Evolutionary conservation across 768 basidiomycete genomes (phyloP), one percentile per base, ranked within the genome.

Genomic region (Suillus placidus): DNA sequence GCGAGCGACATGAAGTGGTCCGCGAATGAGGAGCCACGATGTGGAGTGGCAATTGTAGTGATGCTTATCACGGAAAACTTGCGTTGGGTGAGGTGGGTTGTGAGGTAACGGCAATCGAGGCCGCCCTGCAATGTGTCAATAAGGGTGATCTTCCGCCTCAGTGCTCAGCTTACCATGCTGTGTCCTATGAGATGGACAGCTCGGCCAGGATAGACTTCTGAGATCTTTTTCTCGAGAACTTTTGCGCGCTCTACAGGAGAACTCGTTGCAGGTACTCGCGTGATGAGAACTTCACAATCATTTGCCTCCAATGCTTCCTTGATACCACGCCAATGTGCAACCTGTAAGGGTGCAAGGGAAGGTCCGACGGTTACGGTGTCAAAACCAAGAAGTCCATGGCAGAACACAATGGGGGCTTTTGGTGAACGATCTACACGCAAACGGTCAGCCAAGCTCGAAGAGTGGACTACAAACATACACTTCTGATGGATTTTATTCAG

Each of bases 291-390:
- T 74, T 99, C 91, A 14, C 85, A 86, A 20, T 94, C 96, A 73
- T 92, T 95, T 43, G 91, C 85, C 71, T 96, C 90, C 8, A 99
- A 83, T 20, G 92, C 95, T 74, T 98, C 94, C 72, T 92, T 90
- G 68, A 99, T 97, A 8, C 97, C 97, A 43, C 97, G 86, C 97
- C 97, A 99, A 76, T 99, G 95, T 2, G 91, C 84, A 49, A 99
- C 94, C 72, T 95, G 88, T 20, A 98, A 71, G 5, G 94, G 89
- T 14, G 90, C 88, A 64, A 90, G 92, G 54, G 89, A 80, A 2
- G 85, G 88, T 1, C 92, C 91, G 30, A 94, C 89, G 3, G 87
- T 91, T 69, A 95, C 86, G 0, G 88, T 89, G 74, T 96, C 94
- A 68, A 95, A 96, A 1, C 94, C 94, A 9, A 98, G 84, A 1